Conservation (phyloP, 345 rosid genomes). For the Combretum micranthum region DNA sequence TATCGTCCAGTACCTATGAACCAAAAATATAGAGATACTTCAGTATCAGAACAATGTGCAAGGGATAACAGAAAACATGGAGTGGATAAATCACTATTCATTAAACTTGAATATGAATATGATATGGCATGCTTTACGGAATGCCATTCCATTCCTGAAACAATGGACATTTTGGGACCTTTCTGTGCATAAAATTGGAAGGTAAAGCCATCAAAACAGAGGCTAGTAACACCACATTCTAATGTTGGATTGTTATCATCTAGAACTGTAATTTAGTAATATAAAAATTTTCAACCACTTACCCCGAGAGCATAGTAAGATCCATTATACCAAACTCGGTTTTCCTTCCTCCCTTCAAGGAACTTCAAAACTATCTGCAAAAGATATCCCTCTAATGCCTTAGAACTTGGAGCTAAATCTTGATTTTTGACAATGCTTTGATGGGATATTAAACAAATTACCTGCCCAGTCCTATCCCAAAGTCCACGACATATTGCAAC, state of each 20-base stretch:
- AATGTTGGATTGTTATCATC: not conserved
- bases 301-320: slow-evolving; percentile 92
- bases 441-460: slow-evolving; percentile 6
- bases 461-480: slow-evolving; percentile 98
- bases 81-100: not conserved
- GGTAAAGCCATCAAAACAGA: too few species aligned
- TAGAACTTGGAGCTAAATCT: not conserved
- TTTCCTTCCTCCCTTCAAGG: slow-evolving; percentile 94
- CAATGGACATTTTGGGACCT: too few species aligned
- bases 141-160: too few species aligned
- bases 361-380: slow-evolving; percentile 72
- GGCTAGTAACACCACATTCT: not conserved
- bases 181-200: too few species aligned
- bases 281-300: slow-evolving; percentile 15
- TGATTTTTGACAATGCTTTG: not conserved
- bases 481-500: slow-evolving; percentile 77
- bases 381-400: slow-evolving; percentile 1
- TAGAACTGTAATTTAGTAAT: not conserved
- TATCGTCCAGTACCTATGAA: slow-evolving; percentile 73
- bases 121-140: too few species aligned
- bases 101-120: too few species aligned
- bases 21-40: not conserved
- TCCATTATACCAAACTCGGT: slow-evolving; percentile 84
- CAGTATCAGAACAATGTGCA: not conserved
- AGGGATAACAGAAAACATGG: not conserved